Evolutionary conservation across 306 rosid genomes (phyloP), one percentile per base, ranked within the genome.

Genomic region (Prosopis cineraria): DNA sequence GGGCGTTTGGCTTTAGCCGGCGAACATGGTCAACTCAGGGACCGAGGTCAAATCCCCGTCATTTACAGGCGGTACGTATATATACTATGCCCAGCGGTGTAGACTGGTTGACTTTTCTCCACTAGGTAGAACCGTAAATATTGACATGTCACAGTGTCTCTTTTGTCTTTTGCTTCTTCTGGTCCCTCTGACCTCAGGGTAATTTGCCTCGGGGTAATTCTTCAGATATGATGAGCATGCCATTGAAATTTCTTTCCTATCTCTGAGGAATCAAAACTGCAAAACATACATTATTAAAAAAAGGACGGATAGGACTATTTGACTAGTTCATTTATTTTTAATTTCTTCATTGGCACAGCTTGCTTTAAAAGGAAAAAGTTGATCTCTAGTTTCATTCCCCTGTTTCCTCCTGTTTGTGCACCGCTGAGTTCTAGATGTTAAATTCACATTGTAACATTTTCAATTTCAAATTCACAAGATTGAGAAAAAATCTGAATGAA

Each of bases 1-100:
- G 98, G 98, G 0, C 97, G 71, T 27, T 84, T 95, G 98, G 97
- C 97, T 14, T 3, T 90, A 5, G 8, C 91, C 14, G 97, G 98
- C 0, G 91, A 89, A 50, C 77, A 78, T 9, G 88, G 89, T 41
- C 88, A 67, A 36, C 95, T 95, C 73, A 75, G 98, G 19, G 88
- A 95, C 85, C 80, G 87, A 63, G 98, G 98, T 48, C 86, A 73
- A 85, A 75, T 95, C 72, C 78, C 91, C 0, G 86, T 95, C 33
- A 69, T 83, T 60, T 92, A 90, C 80, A 68, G 91, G 80, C 83
- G 98, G 98, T 93, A 79, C 19, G 69, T 64, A n/a, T 1, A 64
- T 70, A 6, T 74, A 14, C 39, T 31, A 24, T 33, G 22, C 20
- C 6, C 41, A 24, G 25, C 14, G 22, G 43, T 25, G 36, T 14